These are phyloP conservation scores for Coemansia guatemalensis DNA, from an alignment of 192 early-diverging fungal genomes.

Conservation along the genomic window DNA sequence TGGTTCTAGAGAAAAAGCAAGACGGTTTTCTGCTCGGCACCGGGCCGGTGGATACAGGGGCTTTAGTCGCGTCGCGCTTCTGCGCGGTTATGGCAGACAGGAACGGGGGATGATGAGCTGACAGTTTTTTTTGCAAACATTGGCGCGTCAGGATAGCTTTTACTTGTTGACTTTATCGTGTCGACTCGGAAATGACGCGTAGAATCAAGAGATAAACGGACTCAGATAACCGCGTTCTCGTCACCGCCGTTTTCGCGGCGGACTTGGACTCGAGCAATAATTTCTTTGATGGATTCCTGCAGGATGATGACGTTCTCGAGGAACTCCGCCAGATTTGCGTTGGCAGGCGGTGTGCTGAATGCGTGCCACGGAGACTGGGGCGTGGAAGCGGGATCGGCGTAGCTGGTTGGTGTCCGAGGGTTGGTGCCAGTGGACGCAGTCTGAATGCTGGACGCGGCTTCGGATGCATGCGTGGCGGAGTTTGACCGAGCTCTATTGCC, in stretches of 20 bases:
- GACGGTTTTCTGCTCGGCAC: background rate
- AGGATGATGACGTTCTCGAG: slow-evolving; percentile 90
- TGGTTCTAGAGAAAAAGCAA: background rate
- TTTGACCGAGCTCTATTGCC: slow-evolving; percentile 21
- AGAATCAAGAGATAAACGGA: background rate
- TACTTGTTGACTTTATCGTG: background rate
- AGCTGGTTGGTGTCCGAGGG: background rate
- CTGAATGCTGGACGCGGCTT: slow-evolving; percentile 25
- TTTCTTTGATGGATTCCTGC: slow-evolving; percentile 91
- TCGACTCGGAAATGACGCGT: background rate
- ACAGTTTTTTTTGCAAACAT: background rate
- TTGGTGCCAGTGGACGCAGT: slow-evolving; percentile 17
- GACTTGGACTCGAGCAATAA: slow-evolving; percentile 80
- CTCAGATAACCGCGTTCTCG: slow-evolving; percentile 47
- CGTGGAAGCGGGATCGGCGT: slow-evolving; percentile 6
- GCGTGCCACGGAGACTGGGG: slow-evolving; percentile 31
- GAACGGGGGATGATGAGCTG: background rate
- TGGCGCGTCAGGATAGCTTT: background rate
- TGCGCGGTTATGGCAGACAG: background rate
- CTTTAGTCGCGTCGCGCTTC: background rate
- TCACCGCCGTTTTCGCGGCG: slow-evolving; percentile 75
- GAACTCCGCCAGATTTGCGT: slow-evolving; percentile 56
- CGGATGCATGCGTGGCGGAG: slow-evolving; percentile 32
- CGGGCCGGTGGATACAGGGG: no score
- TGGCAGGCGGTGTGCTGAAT: slow-evolving; percentile 41